A percentile compares a stretch with the other conserved stretches of the same genome.
These are phyloP conservation scores for Senna siamea DNA, from an alignment of 306 rosid species.

Conservation along the genomic window DNA sequence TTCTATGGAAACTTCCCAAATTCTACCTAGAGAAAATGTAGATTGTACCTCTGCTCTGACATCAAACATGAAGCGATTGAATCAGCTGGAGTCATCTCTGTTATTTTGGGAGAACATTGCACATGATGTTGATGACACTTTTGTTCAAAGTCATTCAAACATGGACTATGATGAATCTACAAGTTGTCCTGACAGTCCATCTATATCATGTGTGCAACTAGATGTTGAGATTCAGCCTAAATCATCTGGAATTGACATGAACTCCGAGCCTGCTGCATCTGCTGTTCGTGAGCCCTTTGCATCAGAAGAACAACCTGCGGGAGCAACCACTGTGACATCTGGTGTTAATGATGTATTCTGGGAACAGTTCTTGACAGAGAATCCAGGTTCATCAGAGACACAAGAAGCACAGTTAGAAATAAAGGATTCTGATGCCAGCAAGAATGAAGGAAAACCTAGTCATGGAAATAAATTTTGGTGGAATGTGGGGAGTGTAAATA, in stretches of 20 bases:
- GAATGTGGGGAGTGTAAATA: constrained; percentile 65
- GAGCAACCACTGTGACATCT: constrained; percentile 42
- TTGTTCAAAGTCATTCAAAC: constrained; percentile 47
- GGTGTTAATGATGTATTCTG: constrained; percentile 91
- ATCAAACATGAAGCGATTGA: constrained; percentile 52
- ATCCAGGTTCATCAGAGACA: constrained; percentile 86
- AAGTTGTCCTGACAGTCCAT: constrained; percentile 59
- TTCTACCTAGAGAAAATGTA: constrained; percentile 43
- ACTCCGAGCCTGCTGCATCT: constrained; percentile 63
- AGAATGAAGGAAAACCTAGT: constrained; percentile 59
- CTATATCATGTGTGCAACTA: constrained; percentile 53
- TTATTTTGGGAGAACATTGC: constrained; percentile 73
- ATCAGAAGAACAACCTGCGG: constrained; percentile 54
- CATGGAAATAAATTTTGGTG: constrained; percentile 67
- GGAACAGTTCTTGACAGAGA: constrained; percentile 97
- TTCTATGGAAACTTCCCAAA: constrained; percentile 54
- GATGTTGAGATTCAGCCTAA: constrained; percentile 54
- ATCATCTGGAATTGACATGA: constrained; percentile 86
- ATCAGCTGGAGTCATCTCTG: constrained; percentile 71
- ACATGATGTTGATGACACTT: constrained; percentile 38
- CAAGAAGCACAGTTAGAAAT: constrained; percentile 72
- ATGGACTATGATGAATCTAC: constrained; percentile 70
- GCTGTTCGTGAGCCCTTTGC: constrained; percentile 49
- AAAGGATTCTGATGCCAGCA: constrained; percentile 58
- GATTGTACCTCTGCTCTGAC: constrained; percentile 40